A percentile compares a stretch with the other conserved stretches of the same genome.
phyloP scores from a whole-genome alignment of 768 basidiomycete genomes.

The Lactarius hatsudake region DNA sequence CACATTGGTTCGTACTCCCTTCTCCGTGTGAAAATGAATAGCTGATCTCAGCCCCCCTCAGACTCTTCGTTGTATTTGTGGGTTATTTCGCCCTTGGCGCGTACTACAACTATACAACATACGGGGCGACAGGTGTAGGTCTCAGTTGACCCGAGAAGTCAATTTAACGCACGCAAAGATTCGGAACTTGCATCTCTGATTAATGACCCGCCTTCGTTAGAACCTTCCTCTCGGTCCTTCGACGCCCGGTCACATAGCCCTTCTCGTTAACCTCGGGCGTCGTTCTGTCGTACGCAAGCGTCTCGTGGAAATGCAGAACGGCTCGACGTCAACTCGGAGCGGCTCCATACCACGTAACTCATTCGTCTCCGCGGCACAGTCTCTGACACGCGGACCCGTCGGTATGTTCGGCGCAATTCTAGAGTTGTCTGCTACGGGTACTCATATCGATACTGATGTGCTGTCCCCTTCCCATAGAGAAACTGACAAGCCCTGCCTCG shows the following conservation, averaged over 20 bases:
- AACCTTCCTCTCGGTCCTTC: slow-evolving; percentile 28
- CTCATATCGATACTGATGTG: not conserved
- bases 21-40: not conserved
- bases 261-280: slow-evolving; percentile 59
- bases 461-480: not conserved
- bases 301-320: slow-evolving; percentile 53
- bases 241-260: slow-evolving; percentile 45
- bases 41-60: slow-evolving; percentile 31
- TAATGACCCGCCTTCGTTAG: not conserved
- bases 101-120: slow-evolving; percentile 86
- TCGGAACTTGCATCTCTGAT: not conserved
- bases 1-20: too few species aligned
- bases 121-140: slow-evolving; percentile 80
- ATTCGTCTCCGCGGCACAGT: not conserved
- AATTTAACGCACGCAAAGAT: not conserved
- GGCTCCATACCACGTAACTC: not conserved
- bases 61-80: slow-evolving; percentile 60
- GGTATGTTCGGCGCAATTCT: not conserved
- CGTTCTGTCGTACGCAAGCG: slow-evolving; percentile 66
- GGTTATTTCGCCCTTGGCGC: slow-evolving; percentile 77
- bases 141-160: slow-evolving; percentile 37
- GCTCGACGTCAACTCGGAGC: not conserved
- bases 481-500: not conserved
- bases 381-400: not conserved
- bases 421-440: not conserved